Evolutionary conservation across 164 flowering plant species (phyloP).

Genomic region (Piper betle): DNA sequence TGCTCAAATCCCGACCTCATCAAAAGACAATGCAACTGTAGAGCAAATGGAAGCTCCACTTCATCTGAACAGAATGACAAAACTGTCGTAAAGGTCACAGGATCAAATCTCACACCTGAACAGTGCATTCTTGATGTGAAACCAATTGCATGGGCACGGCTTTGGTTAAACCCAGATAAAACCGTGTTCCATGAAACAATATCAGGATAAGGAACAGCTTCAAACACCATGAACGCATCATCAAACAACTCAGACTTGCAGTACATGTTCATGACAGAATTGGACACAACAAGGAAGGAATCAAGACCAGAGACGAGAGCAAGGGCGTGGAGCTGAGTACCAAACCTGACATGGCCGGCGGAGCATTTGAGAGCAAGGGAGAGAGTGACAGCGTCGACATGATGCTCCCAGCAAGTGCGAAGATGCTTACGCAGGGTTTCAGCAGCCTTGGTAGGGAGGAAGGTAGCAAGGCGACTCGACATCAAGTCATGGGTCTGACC

Average conservation of each 20-base stretch:
- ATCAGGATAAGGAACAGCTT: slow-evolving; percentile 33
- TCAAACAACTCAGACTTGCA: slow-evolving; percentile 35
- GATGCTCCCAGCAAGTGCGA: slow-evolving; percentile 8
- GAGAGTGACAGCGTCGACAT: slow-evolving; percentile 32
- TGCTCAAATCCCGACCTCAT: slow-evolving; percentile 36
- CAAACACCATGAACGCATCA: slow-evolving; percentile 39
- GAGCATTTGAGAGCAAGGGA: slow-evolving; percentile 64
- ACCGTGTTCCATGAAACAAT: slow-evolving; percentile 77
- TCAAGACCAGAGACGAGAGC: slow-evolving; percentile 48
- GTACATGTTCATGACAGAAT: slow-evolving; percentile 80
- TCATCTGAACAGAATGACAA: slow-evolving; percentile 45
- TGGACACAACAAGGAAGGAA: slow-evolving; percentile 39
- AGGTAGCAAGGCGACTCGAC: slow-evolving; percentile 20
- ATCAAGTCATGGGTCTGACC: slow-evolving; percentile 12
- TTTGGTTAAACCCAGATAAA: slow-evolving; percentile 44
- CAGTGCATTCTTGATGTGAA: slow-evolving; percentile 48
- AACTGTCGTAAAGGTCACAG: slow-evolving; percentile 44
- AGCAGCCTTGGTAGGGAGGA: slow-evolving; percentile 28
- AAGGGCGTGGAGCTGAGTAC: slow-evolving; percentile 55
- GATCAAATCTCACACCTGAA: slow-evolving; percentile 56
- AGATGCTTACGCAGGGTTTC: slow-evolving; percentile 29
- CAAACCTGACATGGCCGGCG: slow-evolving; percentile 27
- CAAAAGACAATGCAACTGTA: slow-evolving; percentile 44
- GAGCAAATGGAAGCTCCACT: slow-evolving; percentile 40
- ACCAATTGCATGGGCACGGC: slow-evolving; percentile 26